A percentile compares a stretch with the other conserved stretches of the same genome.
Conservation (phyloP, 768 basidiomycete genomes). For the Hemileccinum rubropunctum region DNA sequence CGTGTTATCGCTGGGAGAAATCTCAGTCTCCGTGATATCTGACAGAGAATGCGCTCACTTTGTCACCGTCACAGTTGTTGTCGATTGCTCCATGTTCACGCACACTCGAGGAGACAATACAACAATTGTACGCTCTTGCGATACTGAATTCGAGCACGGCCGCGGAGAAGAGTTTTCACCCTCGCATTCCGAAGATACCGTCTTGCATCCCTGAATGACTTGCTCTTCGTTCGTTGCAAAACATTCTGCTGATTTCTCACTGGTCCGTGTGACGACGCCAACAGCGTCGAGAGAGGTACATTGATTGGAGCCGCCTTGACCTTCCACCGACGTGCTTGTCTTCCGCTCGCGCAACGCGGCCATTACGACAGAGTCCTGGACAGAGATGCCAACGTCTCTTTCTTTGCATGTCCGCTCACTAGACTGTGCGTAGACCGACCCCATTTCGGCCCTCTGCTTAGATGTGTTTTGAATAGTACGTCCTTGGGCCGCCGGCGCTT, state of each 20-base stretch:
- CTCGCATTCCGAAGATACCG: not conserved
- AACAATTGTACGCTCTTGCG: not conserved
- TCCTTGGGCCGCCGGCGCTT: not conserved
- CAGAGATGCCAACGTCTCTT: no score
- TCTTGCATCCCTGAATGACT: not conserved
- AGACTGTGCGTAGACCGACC: not conserved
- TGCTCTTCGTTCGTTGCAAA: not conserved
- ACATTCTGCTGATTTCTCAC: not conserved
- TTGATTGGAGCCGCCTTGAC: not conserved
- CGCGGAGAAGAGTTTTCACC: not conserved
- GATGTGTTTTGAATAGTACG: not conserved
- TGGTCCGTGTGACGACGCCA: not conserved
- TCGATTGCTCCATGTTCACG: not conserved
- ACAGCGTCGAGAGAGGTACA: not conserved
- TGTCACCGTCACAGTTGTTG: not conserved
- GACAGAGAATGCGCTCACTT: not conserved
- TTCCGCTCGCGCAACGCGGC: no score
- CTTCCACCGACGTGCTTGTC: not conserved
- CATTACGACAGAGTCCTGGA: no score
- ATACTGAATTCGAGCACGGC: not conserved
- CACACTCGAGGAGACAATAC: constrained; percentile 1
- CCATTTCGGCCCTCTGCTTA: not conserved
- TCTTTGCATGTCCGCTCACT: not conserved
- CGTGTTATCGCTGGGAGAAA: not conserved
- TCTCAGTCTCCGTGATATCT: not conserved